Percentiles rank a stretch among this genome's conserved stretches.
Conservation (phyloP, 2,329 filamentous ascomycete genomes). For the Colletotrichum australisinense region DNA sequence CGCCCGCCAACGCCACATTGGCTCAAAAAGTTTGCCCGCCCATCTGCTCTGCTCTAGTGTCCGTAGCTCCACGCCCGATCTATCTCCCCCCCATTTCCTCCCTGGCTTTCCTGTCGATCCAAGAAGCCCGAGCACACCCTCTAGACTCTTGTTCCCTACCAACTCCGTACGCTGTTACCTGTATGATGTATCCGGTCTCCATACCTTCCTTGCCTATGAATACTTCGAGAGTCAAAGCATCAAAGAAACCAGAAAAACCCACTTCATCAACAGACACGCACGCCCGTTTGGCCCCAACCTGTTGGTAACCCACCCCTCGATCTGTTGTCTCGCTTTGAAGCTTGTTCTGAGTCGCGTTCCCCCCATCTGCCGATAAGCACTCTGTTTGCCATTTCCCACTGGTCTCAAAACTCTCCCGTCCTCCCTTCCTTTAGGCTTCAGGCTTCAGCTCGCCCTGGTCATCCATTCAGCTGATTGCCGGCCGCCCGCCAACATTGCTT, state of each 20-base stretch:
- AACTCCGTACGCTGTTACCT: not conserved
- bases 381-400: not conserved
- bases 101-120: not conserved
- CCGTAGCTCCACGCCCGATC: not conserved
- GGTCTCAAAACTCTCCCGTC: constrained; percentile 8
- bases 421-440: no score
- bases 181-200: not conserved
- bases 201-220: no score
- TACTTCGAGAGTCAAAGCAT: not conserved
- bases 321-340: not conserved
- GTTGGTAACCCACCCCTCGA: not conserved
- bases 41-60: not conserved
- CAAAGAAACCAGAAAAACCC: not conserved
- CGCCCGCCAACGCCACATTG: constrained; percentile 11
- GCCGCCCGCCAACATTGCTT: constrained; percentile 2
- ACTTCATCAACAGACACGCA: not conserved
- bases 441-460: constrained; percentile 10
- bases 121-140: not conserved
- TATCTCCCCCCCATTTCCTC: not conserved
- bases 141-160: not conserved
- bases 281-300: not conserved
- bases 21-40: constrained; percentile 1
- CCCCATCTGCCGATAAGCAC: not conserved
- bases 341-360: constrained; percentile 1
- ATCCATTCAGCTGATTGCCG: not conserved